A percentile compares a stretch with the other conserved stretches of the same genome.
Evolutionary conservation across 1,284 basidiomycete species (phyloP).

Genomic region (Nidula niveotomentosa): DNA sequence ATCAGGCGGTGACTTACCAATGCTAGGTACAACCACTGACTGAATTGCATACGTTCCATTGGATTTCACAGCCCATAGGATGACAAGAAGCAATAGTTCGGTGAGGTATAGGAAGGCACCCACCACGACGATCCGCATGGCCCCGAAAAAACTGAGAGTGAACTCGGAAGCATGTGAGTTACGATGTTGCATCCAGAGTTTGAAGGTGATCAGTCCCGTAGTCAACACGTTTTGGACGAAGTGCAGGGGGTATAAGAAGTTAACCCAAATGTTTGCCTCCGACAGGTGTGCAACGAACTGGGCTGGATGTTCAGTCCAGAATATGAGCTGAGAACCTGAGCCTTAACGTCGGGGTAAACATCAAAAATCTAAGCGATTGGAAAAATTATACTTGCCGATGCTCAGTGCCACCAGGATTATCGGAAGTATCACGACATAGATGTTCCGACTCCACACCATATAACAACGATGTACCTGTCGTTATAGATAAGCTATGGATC

Average conservation of each 20-base stretch:
- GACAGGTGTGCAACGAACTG: neutral
- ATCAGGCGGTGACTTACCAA: neutral
- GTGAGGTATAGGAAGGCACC: conserved; percentile 22
- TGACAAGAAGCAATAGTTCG: conserved; percentile 16
- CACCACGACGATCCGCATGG: conserved; percentile 20
- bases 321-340: neutral
- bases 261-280: neutral
- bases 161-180: conserved; percentile 12
- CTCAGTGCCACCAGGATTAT: conserved; percentile 1
- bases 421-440: neutral
- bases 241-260: conserved; percentile 6
- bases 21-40: conserved; percentile 17
- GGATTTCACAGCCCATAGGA: conserved; percentile 15
- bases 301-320: neutral
- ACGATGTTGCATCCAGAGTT: conserved; percentile 19
- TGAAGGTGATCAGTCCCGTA: conserved; percentile 18
- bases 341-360: neutral
- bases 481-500: neutral
- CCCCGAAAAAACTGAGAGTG: conserved; percentile 14
- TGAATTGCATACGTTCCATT: conserved; percentile 21
- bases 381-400: neutral
- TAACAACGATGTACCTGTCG: conserved; percentile 21
- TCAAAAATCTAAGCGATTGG: neutral
- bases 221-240: conserved; percentile 22
- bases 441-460: conserved; percentile 2